Evolutionary conservation across 1,139 yeast species (phyloP), one percentile per base, ranked within the genome.

Genomic region (Spencermartinsiella ligniputridi): DNA sequence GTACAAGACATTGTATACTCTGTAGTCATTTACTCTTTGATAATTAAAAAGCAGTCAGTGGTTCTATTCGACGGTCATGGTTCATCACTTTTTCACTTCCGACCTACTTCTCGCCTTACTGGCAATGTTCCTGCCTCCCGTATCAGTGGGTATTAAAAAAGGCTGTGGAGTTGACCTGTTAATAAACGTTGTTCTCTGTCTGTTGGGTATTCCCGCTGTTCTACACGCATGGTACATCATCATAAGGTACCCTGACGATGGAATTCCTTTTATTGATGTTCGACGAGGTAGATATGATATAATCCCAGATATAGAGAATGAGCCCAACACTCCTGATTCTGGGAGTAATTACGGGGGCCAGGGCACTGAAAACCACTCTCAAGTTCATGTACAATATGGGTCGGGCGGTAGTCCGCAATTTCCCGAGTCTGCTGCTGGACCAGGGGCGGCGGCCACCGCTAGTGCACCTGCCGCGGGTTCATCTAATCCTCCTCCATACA

Each of bases 141-240:
- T 83, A 42, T 86, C 89, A 0, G 89, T 83, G 18, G 76, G 81
- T 75, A 72, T 82, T 48, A 78, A 84, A 57, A 68, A 80, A 46
- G 89, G 89, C 1, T 45, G 80, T 27, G 74, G 85, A 2, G 66
- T 71, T 33, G 88, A 82, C 58, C 71, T 82, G 9, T 60, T 80
- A 13, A 76, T 83, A 49, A 82, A 81, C 58, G 68, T 82, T 35
- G 62, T 76, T 36, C 70, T 82, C 34, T 76, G 81, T 39, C 51
- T 79, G 19, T 63, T 82, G 27, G 89, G 88, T 1, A 63, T 89
- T 50, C 96, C 96, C 0, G 96, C 95, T 3, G 58, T 68, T 16
- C 51, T 68, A 39, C 73, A 69, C 48, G 64, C 74, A 1, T 66
- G 71, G 69, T 69, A 68, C 53, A 64, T 69, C 48, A 62, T 69